Evolutionary conservation across 139 green algal species (phyloP).

Genomic region (Tetradesmus lagerheimii): DNA sequence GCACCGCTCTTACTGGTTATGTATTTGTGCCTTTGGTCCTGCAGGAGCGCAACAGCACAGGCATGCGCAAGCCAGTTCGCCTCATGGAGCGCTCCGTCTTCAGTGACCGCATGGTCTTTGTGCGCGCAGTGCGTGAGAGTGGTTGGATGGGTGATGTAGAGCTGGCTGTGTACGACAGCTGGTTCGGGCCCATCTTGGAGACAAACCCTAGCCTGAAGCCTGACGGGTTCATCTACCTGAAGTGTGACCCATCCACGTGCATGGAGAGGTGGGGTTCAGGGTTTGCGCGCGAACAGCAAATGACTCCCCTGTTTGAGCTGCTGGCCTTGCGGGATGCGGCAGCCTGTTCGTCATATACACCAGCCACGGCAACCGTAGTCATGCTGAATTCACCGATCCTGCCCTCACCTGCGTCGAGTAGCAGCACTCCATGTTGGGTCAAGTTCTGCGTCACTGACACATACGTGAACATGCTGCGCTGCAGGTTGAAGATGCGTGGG

Average conservation of each 20-base stretch:
- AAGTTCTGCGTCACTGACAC: not conserved
- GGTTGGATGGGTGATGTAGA: slow-evolving; percentile 91
- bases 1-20: not conserved
- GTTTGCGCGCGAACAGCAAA: too few relatives aligned
- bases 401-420: too few relatives aligned
- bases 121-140: slow-evolving; percentile 87
- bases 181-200: slow-evolving; percentile 77
- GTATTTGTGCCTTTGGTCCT: not conserved
- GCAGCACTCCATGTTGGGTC: not conserved
- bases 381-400: too few relatives aligned
- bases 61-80: slow-evolving; percentile 65
- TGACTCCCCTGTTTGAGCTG: too few relatives aligned
- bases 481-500: slow-evolving; percentile 63
- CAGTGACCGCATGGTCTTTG: slow-evolving; percentile 98
- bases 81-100: slow-evolving; percentile 97
- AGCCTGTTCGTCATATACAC: not conserved
- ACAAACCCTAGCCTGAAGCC: slow-evolving; percentile 80
- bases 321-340: not conserved
- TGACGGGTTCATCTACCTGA: slow-evolving; percentile 97
- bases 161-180: slow-evolving; percentile 84
- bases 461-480: slow-evolving; percentile 56
- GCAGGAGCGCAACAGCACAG: slow-evolving; percentile 37
- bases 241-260: slow-evolving; percentile 37
- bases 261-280: slow-evolving; percentile 49
- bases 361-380: too few relatives aligned